These are phyloP conservation scores for Diaporthe longicolla DNA, from an alignment of 2,329 filamentous ascomycete genomes.

Conservation along the genomic window DNA sequence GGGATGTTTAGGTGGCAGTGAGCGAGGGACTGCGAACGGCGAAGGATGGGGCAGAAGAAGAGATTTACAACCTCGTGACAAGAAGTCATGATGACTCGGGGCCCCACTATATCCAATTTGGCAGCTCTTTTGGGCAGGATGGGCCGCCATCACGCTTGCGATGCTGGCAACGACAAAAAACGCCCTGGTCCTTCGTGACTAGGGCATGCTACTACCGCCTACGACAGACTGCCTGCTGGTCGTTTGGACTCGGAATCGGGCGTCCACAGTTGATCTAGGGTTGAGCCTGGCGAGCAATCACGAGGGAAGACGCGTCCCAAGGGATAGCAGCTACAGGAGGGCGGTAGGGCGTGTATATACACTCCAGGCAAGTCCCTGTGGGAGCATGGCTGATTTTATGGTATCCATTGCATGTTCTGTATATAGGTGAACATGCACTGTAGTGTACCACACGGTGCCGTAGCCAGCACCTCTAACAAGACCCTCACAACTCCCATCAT, in stretches of 20 bases:
- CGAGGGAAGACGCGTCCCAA: no score
- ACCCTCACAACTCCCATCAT: neutral
- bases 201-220: neutral
- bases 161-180: no score
- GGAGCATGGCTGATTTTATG: neutral
- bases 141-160: no score
- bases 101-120: no score
- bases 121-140: no score
- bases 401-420: neutral
- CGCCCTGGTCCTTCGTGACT: no score
- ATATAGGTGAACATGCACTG: neutral
- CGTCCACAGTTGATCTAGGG: no score
- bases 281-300: neutral
- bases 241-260: no score
- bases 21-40: no score
- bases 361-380: neutral
- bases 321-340: neutral
- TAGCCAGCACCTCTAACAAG: neutral
- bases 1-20: constrained; percentile 73
- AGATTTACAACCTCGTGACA: no score
- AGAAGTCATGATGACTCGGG: no score
- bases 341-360: neutral
- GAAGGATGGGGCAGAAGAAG: neutral
- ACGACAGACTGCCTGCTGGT: neutral
- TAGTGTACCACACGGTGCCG: neutral